These are phyloP conservation scores for Paramecium caudatum DNA, from an alignment of 73 alveolate genomes.

Conservation along the genomic window DNA sequence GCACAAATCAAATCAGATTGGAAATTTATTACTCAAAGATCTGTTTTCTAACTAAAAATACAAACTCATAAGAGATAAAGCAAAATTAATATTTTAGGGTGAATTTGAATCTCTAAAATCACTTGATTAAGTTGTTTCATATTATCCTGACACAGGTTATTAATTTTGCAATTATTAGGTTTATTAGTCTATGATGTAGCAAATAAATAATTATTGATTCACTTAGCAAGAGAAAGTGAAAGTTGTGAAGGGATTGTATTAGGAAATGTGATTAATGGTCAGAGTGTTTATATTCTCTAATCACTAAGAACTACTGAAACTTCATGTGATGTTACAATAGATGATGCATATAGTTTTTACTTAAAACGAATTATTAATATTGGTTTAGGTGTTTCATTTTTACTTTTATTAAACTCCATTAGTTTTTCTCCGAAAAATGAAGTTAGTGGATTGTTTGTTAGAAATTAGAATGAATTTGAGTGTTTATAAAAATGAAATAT, in stretches of 20 bases:
- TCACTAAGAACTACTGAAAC: background rate
- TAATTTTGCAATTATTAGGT: background rate
- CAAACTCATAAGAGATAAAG: background rate
- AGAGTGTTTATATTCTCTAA: background rate
- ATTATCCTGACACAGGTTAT: constrained; percentile 26
- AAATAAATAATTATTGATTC: background rate
- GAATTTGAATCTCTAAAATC: background rate
- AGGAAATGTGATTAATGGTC: background rate
- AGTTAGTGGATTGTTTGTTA: background rate
- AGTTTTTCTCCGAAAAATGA: constrained; percentile 13
- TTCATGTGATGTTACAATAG: background rate
- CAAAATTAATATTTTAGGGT: background rate
- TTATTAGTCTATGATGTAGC: background rate
- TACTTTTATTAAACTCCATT: background rate
- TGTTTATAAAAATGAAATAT: too few relatives aligned
- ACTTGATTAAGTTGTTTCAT: background rate
- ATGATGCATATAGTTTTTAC: constrained; percentile 9
- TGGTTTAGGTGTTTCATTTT: background rate
- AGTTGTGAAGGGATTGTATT: background rate
- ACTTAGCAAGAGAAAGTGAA: background rate
- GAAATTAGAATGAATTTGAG: too few relatives aligned
- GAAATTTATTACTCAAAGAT: background rate
- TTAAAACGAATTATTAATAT: background rate
- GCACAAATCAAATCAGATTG: background rate
- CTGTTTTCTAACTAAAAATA: background rate